A percentile compares a stretch with the other conserved stretches of the same genome.
phyloP scores from a whole-genome alignment of 2,329 filamentous ascomycete species.

The Trichoderma sp. region DNA sequence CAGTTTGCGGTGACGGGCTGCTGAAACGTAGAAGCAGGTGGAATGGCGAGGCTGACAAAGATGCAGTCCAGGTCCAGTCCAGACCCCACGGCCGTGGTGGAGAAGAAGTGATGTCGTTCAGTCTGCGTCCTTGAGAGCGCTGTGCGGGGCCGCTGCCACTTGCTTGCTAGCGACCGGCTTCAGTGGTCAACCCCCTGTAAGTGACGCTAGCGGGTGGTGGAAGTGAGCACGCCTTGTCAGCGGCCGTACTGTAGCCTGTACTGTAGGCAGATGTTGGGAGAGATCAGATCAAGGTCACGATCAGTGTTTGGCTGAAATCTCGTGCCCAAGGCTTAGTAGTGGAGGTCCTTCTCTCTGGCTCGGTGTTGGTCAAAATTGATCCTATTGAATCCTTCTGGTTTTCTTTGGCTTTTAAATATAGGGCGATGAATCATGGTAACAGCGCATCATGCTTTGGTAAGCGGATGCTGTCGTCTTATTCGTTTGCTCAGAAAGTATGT shows the following conservation, averaged over 20 bases:
- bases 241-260: background rate
- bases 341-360: background rate
- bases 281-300: background rate
- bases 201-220: conserved; percentile 2
- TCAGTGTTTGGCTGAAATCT: too few relatives aligned
- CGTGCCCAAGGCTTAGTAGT: background rate
- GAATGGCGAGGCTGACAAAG: conserved; percentile 22
- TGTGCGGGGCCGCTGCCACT: conserved; percentile 13
- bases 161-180: conserved; percentile 2
- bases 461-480: background rate
- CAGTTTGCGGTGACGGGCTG: conserved; percentile 2
- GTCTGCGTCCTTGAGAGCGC: background rate
- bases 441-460: background rate
- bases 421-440: background rate
- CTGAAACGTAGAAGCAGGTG: conserved; percentile 15
- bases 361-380: background rate
- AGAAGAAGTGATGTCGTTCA: conserved; percentile 17
- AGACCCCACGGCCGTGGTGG: conserved; percentile 13
- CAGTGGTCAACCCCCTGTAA: conserved; percentile 8
- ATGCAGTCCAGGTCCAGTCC: background rate
- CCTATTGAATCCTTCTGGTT: background rate
- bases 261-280: background rate
- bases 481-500: background rate
- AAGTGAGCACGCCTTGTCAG: background rate
- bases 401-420: background rate